Base-by-base conservation (phyloP, 345 rosid genomes). In the Toxicodendron radicans region DNA sequence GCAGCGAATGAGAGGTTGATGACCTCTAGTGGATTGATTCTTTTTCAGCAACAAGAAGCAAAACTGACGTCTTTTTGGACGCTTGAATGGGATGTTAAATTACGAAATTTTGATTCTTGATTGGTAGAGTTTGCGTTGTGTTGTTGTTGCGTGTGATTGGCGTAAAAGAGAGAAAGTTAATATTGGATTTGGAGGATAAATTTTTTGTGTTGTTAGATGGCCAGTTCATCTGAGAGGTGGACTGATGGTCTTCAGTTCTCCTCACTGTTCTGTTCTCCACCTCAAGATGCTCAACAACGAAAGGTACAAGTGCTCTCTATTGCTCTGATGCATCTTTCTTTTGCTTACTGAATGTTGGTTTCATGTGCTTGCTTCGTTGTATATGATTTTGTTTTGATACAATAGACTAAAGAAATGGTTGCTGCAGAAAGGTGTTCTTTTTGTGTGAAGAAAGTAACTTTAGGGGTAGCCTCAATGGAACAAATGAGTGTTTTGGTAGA, bases 241-340 rank as follows among this genome's bases (percentile, higher is more conserved):
- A 91, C 88, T 75, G 97, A 92, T 81, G 91, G 97, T 53, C 96
- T 95, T 78, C 92, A 87, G 64, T 88, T 81, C 84, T 95, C 99
- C 12, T 95, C 95, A 35, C 79, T 95, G 74, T 92, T 92, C 76
- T 82, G 97, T 90, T 88, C 91, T 81, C 91, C 97, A 0, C 99
- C 99, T 3, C 92, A 81, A 24, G 99, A 91, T 79, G 84, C 82
- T 51, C 87, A 82, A 57, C 95, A 92, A 65, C 86, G 91, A 71
- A 88, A 95, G 97, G 97, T 92, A 68, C 53, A 18, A 51, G 54
- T 51, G 54, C 1, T 58, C 18, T 58, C 53, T 16, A 51, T 3
- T 16, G 54, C 7, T 58, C 13, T 63, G 7, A 32, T 35, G 4
- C 43, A 1, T 16, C 20, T 66, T 18, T 7, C 71, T 10, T 32